A percentile compares a stretch with the other conserved stretches of the same genome.
Evolutionary conservation across 495 filamentous ascomycete species (phyloP).

Genomic region (Podospora sp.): DNA sequence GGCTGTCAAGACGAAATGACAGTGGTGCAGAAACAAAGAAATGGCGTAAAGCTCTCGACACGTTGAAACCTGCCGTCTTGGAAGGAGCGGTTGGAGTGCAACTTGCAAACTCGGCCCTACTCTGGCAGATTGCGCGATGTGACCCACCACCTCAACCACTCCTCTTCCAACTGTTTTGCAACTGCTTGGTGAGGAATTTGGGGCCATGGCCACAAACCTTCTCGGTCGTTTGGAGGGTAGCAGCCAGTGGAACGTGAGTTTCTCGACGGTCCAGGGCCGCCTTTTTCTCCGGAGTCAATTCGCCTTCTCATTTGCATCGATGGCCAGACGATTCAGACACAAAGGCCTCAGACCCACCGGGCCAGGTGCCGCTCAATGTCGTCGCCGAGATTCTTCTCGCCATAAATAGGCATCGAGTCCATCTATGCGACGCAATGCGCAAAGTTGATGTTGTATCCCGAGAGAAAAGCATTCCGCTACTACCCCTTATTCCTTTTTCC

Average conservation of each 20-base stretch:
- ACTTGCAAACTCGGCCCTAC: not conserved
- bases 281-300: not conserved
- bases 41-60: not conserved
- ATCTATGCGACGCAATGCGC: conserved; percentile 15
- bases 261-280: not conserved
- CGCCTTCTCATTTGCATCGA: not conserved
- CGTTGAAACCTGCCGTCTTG: not conserved
- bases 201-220: too few species aligned
- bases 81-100: not conserved
- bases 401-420: conserved; percentile 4
- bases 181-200: too few species aligned
- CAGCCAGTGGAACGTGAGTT: not conserved
- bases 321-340: not conserved
- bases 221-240: too few species aligned
- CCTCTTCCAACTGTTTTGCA: too few species aligned
- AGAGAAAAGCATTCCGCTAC: not conserved
- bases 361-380: not conserved
- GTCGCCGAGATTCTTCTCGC: not conserved
- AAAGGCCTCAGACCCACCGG: conserved; percentile 9
- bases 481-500: conserved; percentile 16
- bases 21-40: not conserved
- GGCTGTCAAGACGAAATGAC: not conserved
- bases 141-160: too few species aligned
- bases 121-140: not conserved
- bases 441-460: conserved; percentile 17